These are phyloP conservation scores for Tulasnella sp. DNA, from an alignment of 768 basidiomycete species.

Conservation along the genomic window DNA sequence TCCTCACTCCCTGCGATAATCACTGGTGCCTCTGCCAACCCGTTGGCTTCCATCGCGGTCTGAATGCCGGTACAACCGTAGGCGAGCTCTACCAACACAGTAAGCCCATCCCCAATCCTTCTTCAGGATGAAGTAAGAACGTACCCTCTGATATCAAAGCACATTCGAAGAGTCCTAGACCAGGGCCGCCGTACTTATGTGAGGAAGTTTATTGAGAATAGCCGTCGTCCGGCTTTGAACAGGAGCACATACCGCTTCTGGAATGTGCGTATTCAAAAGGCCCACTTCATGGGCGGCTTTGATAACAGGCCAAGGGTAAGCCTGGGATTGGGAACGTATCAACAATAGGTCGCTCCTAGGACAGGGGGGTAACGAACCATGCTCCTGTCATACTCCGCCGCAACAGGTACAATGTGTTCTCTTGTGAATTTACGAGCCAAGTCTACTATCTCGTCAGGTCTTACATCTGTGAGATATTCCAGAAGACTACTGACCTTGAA, in stretches of 20 bases:
- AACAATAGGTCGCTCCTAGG: neutral
- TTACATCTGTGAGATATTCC: neutral
- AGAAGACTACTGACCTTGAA: slow-evolving; percentile 22
- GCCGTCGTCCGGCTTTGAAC: neutral
- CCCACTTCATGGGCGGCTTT: slow-evolving; percentile 29
- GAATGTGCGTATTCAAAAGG: slow-evolving; percentile 30
- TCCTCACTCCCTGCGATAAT: slow-evolving; percentile 28
- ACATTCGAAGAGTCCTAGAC: slow-evolving; percentile 26
- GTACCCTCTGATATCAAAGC: slow-evolving; percentile 27
- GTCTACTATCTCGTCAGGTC: slow-evolving; percentile 18
- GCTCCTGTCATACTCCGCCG: slow-evolving; percentile 28
- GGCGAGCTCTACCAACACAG: slow-evolving; percentile 20
- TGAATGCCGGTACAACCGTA: slow-evolving; percentile 28
- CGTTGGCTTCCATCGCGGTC: slow-evolving; percentile 31
- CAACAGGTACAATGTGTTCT: slow-evolving; percentile 27
- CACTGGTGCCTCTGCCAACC: slow-evolving; percentile 28
- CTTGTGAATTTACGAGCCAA: slow-evolving; percentile 23
- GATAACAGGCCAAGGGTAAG: slow-evolving; percentile 29
- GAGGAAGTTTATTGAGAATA: neutral
- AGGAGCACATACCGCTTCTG: slow-evolving; percentile 24
- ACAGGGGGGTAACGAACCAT: slow-evolving; percentile 23
- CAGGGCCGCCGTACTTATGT: slow-evolving; percentile 28
- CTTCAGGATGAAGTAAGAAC: neutral
- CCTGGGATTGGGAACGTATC: slow-evolving; percentile 13
- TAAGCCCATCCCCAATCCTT: too few species aligned